Conservation (phyloP, 2,329 filamentous ascomycete genomes). For the Aschersonia sp. region DNA sequence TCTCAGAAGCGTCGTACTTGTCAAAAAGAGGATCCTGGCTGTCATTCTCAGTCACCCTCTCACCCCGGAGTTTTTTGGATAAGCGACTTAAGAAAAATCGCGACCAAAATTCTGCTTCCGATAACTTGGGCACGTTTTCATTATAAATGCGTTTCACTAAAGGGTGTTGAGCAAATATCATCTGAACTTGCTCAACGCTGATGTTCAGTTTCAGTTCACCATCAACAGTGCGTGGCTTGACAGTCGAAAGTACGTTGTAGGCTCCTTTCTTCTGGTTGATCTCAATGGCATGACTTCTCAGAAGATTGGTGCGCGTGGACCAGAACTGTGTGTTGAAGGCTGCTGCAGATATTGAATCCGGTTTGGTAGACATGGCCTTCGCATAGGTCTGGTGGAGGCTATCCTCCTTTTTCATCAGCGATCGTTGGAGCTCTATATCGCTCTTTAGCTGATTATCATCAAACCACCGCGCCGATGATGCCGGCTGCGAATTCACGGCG, state of each 20-base stretch:
- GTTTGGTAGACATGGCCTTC: conserved; percentile 70
- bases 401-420: conserved; percentile 68
- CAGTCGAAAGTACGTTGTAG: conserved; percentile 84
- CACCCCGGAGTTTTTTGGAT: conserved; percentile 82
- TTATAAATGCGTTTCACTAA: conserved; percentile 84
- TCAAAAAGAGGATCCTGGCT: conserved; percentile 68
- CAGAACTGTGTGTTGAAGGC: conserved; percentile 91
- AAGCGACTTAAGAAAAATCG: conserved; percentile 85
- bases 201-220: conserved; percentile 64
- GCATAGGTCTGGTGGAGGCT: conserved; percentile 71
- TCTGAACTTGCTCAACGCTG: conserved; percentile 78
- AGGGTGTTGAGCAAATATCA: conserved; percentile 88
- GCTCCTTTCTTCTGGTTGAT: conserved; percentile 71
- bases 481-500: conserved; percentile 41
- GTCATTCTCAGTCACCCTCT: conserved; percentile 69
- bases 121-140: conserved; percentile 73
- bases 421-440: conserved; percentile 75
- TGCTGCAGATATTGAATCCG: conserved; percentile 62
- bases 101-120: conserved; percentile 77
- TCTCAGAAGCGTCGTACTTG: conserved; percentile 65
- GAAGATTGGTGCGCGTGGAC: conserved; percentile 71
- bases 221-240: conserved; percentile 48
- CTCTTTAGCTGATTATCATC: conserved; percentile 65
- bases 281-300: conserved; percentile 85
- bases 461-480: conserved; percentile 50